phyloP scores from a whole-genome alignment of 495 filamentous ascomycete genomes.

The Pyrenula massariospora region DNA sequence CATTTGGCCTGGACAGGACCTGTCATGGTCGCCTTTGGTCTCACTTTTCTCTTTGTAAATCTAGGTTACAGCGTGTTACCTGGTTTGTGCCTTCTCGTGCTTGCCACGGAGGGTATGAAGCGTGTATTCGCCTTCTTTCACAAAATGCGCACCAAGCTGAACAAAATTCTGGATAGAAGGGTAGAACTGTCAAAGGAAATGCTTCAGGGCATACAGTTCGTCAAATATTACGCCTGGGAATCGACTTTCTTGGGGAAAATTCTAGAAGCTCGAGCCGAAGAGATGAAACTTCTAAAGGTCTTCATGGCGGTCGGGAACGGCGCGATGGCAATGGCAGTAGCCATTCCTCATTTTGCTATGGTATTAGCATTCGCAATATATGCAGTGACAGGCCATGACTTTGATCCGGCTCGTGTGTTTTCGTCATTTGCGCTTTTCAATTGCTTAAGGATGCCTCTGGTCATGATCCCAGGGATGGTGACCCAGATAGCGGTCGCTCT shows the following conservation, averaged over 20 bases:
- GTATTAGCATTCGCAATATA: not conserved
- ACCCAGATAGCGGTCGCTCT: not conserved
- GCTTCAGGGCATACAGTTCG: constrained; percentile 8
- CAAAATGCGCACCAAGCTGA: constrained; percentile 3
- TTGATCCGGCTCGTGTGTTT: not conserved
- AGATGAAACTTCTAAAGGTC: constrained; percentile 6
- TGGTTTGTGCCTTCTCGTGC: constrained; percentile 7
- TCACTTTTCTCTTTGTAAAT: constrained; percentile 7
- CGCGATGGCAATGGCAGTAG: constrained; percentile 1
- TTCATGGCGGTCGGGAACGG: constrained; percentile 8
- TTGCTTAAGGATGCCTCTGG: not conserved
- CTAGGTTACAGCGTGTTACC: constrained; percentile 10
- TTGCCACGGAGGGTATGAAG: constrained; percentile 5
- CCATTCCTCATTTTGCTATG: not conserved
- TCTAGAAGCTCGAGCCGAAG: constrained; percentile 3
- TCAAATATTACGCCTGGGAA: constrained; percentile 12
- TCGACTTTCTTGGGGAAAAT: constrained; percentile 7
- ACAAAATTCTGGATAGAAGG: constrained; percentile 11
- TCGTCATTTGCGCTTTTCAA: constrained; percentile 2
- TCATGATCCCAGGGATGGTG: not conserved
- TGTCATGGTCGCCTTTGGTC: constrained; percentile 5
- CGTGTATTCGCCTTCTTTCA: constrained; percentile 5
- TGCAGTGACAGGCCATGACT: not conserved
- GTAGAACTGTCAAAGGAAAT: constrained; percentile 12
- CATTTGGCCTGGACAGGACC: constrained; percentile 10